Evolutionary conservation across 2,329 filamentous ascomycete genomes (phyloP).

Genomic region (Juglanconis oblonga): DNA sequence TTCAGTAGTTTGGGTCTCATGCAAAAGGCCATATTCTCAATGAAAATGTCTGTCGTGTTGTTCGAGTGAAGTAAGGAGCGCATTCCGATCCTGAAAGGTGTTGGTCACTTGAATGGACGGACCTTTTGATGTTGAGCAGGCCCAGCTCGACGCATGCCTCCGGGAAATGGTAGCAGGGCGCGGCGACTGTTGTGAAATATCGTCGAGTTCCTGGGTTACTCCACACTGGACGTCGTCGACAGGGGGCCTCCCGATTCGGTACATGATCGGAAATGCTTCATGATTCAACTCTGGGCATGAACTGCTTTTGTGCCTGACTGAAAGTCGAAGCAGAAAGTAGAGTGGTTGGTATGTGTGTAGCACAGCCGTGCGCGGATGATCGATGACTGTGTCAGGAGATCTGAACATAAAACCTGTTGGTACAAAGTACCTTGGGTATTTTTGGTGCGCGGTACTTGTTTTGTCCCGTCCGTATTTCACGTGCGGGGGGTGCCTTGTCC

Average conservation of each 20-base stretch:
- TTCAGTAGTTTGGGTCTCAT: not conserved
- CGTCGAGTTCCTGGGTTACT: not conserved
- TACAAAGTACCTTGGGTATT: not conserved
- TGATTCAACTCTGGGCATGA: not conserved
- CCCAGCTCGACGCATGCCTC: slow-evolving; percentile 7
- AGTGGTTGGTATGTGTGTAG: not conserved
- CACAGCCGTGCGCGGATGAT: not conserved
- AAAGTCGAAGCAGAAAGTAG: no score
- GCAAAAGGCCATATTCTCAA: slow-evolving; percentile 8
- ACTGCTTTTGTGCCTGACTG: not conserved
- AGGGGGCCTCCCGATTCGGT: not conserved
- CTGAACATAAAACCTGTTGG: not conserved
- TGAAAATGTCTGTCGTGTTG: slow-evolving; percentile 10
- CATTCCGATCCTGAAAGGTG: slow-evolving; percentile 5
- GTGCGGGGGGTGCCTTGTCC: not conserved
- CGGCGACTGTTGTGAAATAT: not conserved
- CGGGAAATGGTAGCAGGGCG: not conserved
- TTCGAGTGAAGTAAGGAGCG: slow-evolving; percentile 1
- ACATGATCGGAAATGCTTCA: not conserved
- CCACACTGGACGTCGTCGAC: slow-evolving; percentile 8
- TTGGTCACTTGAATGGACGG: slow-evolving; percentile 10
- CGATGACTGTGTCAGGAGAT: not conserved
- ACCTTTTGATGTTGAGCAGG: not conserved
- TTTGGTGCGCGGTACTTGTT: not conserved
- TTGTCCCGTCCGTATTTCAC: not conserved